phyloP scores from a whole-genome alignment of 306 rosid species.

The Citrullus amarus region DNA sequence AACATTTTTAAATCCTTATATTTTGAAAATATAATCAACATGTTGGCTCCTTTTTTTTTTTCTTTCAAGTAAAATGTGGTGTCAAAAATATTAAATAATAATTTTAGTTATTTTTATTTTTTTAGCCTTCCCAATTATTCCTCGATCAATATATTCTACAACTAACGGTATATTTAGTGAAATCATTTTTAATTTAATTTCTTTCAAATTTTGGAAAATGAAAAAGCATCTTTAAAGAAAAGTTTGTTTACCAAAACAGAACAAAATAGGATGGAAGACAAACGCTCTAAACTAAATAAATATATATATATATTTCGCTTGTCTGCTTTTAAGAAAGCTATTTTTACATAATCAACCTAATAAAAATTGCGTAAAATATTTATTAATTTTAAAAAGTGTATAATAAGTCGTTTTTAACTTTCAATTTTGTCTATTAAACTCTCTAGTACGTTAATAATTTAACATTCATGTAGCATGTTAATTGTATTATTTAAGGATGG shows the following conservation, averaged over 20 bases:
- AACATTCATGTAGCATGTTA: too few species aligned
- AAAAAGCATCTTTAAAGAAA: background rate
- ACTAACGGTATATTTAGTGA: background rate
- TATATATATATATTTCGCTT: too few species aligned
- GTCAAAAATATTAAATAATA: background rate
- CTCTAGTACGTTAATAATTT: too few species aligned
- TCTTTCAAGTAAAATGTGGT: background rate
- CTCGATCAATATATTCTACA: background rate
- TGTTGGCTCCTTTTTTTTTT: background rate
- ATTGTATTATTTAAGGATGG: too few species aligned
- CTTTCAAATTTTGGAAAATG: background rate
- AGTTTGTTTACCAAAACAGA: background rate
- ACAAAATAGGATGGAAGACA: background rate
- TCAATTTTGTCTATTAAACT: too few species aligned
- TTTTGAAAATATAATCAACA: background rate
- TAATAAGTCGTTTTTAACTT: too few species aligned
- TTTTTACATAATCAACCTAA: too few species aligned
- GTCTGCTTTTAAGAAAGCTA: too few species aligned
- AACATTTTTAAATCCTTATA: background rate
- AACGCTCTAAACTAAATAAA: background rate
- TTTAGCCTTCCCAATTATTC: background rate
- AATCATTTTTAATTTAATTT: background rate
- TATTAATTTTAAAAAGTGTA: too few species aligned
- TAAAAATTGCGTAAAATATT: too few species aligned
- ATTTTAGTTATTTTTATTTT: background rate